Evolutionary conservation across 208 protist species (phyloP), one percentile per base, ranked within the genome.

Genomic region (Leishmania arabica): DNA sequence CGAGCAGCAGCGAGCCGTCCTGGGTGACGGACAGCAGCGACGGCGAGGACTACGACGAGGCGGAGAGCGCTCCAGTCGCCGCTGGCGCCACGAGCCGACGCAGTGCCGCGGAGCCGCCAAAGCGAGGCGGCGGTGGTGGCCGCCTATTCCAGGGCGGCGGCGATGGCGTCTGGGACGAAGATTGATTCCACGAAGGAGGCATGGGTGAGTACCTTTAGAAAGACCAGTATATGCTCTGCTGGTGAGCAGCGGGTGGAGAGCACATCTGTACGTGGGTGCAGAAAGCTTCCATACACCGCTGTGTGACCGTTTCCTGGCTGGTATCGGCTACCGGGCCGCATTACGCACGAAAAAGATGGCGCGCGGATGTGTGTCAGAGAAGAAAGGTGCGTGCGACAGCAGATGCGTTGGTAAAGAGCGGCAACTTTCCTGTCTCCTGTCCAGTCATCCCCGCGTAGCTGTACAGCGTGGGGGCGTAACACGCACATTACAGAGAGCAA

Each of bases 151-250:
- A 82, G 53, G 77, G 82, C 69, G 81, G 81, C 64, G 81, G 84
- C 7, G 88, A 90, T 77, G 88, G 90, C 74, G 89, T 90, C 45
- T 93, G 90, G 88, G 87, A 89, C 56, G 90, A 93, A 27, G 74
- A 77, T 15, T 62, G 58, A 65, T 77, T 27, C 1, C 11, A 73
- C 9, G 24, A 73, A 5, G 15, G n/a, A 31, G 21, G 11, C 47
- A 47, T 51, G 45, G 8, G n/a, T 13, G 27, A 73, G 47, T 45
- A 19, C 27, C 45, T 53, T 37, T 17, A 15, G 69, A 51, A 73
- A 37, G 40, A 31, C n/a, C 24, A 45, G 27, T 37, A 8, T 31
- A 15, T 47, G 37, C 24, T 71, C 66, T n/a, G 49, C 37, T 42
- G n/a, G 24, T 60, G 3, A 24, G 45, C 24, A 24, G 42, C 27